Conservation (phyloP, 192 early-diverging fungal genomes). For the Coemansia sp. region DNA sequence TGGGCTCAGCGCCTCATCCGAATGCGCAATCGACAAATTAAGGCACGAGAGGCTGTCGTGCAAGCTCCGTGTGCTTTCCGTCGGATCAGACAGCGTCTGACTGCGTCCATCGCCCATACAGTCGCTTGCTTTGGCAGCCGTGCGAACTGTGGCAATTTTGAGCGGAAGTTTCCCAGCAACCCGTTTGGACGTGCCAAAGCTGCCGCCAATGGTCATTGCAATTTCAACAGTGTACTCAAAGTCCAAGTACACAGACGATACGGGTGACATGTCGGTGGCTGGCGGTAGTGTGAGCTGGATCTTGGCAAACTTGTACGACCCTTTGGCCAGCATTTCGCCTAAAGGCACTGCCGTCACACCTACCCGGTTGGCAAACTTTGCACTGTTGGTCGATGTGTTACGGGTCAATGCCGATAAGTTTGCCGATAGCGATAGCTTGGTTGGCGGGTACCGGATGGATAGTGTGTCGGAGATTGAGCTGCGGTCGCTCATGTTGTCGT, state of each 20-base stretch:
- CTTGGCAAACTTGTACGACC: conserved; percentile 51
- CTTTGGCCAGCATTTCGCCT: conserved; percentile 39
- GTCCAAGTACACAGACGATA: conserved; percentile 50
- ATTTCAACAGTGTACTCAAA: conserved; percentile 52
- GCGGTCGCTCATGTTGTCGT: conserved; percentile 44
- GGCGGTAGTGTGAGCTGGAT: conserved; percentile 48
- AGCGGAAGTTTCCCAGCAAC: conserved; percentile 36
- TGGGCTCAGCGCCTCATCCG: conserved; percentile 19
- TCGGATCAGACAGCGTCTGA: conserved; percentile 15
- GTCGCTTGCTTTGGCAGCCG: conserved; percentile 14
- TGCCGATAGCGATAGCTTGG: conserved; percentile 10
- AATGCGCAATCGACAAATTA: conserved; percentile 41
- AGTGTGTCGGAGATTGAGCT: conserved; percentile 49
- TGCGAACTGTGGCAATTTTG: conserved; percentile 42
- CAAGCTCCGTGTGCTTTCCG: conserved; percentile 25
- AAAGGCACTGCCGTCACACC: conserved; percentile 36
- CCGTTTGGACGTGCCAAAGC: conserved; percentile 44
- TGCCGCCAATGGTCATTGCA: conserved; percentile 40
- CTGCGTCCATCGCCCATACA: neutral
- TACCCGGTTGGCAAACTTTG: conserved; percentile 14
- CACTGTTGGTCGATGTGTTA: conserved; percentile 10
- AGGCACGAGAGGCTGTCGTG: conserved; percentile 44
- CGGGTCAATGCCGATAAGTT: conserved; percentile 34
- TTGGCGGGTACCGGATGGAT: conserved; percentile 41
- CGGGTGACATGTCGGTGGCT: conserved; percentile 42